Evolutionary conservation across 2,329 filamentous ascomycete genomes (phyloP).

Genomic region (Colletotrichum tropicale): DNA sequence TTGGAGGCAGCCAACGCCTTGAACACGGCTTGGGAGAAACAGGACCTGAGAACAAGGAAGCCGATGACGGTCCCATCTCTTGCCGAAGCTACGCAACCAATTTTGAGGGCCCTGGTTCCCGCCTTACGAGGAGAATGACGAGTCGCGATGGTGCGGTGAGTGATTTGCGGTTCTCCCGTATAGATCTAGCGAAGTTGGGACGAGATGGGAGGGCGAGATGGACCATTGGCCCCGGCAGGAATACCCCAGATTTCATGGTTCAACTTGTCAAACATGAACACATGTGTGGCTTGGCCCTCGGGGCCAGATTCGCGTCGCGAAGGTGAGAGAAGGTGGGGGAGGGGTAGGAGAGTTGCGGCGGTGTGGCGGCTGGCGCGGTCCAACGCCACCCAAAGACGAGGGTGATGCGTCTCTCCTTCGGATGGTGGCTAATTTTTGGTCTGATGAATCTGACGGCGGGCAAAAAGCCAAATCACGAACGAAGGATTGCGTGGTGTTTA

Average conservation of each 20-base stretch:
- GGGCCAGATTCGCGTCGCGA: conserved; percentile 11
- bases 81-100: background rate
- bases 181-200: background rate
- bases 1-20: background rate
- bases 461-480: background rate
- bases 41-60: background rate
- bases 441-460: background rate
- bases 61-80: background rate
- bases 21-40: background rate
- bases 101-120: background rate
- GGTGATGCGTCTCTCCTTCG: background rate
- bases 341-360: background rate
- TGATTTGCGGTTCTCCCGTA: background rate
- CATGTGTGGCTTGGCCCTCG: background rate
- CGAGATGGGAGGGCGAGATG: background rate
- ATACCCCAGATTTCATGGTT: conserved; percentile 1
- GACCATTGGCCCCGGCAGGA: background rate
- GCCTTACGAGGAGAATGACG: background rate
- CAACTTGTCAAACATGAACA: conserved; percentile 1
- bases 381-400: background rate
- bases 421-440: background rate
- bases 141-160: background rate
- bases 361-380: background rate
- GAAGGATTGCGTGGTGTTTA: background rate
- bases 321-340: background rate